Evolutionary conservation across 2,329 filamentous ascomycete genomes (phyloP), one percentile per base, ranked within the genome.

Genomic region (Phoma sp.): DNA sequence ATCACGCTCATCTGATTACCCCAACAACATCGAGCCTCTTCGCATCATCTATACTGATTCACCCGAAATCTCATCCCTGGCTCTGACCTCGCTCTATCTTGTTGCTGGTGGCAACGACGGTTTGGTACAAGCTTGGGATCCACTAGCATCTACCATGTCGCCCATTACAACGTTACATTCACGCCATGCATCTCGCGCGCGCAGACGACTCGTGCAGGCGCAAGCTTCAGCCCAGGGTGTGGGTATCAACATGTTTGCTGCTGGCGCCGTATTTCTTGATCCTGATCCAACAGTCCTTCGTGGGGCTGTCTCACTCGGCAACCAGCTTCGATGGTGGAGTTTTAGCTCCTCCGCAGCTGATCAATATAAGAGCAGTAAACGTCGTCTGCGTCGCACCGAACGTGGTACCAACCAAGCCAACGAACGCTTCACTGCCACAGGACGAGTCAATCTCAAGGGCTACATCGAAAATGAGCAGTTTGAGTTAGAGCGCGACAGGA

Each of bases 81-180:
- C 89, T 5, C 74, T 96, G 41, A 91, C 92, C 1, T 89, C 91
- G 1, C 79, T 99, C 13, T 96, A 96, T 69, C 77, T 99, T 13
- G 89, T 98, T 6, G 91, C 96, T 71, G 95, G 95, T 44, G 95
- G 95, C 24, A 96, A 90, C 62, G 95, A 99, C 75, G 93, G 95
- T 0, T 83, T 98, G 3, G 93, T 96, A 4, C 95, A 98, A 73
- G 90, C 92, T 5, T 99, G 95, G 95, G 95, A 99, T 77, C 90
- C 90, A n/a, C 79, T 99, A 41, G 91, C 88, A 1, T 98, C 93
- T 2, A 89, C 83, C 0, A 76, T 82, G 14, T 86, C 88, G 18
- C 91, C 95, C 0, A 83, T 98, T 46, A 86, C 92, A 35, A 98
- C 92, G 0, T 80, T 99, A 48, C 93, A 96, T 69, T 91, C 91